Percentiles rank a stretch among this genome's conserved stretches.
phyloP scores from a whole-genome alignment of 108 stramenopile species.

The Chaetoceros tenuissimus region DNA sequence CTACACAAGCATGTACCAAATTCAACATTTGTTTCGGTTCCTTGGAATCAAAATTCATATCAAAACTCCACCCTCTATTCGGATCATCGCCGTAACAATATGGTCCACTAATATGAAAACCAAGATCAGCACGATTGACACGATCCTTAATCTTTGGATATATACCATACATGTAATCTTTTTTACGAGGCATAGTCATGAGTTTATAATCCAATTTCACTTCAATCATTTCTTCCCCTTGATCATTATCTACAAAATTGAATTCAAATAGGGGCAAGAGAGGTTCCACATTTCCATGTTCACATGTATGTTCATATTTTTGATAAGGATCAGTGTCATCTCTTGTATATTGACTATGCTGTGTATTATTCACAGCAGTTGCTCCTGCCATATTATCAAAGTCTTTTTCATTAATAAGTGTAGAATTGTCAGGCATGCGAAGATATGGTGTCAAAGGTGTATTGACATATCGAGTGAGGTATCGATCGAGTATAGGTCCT shows the following conservation, averaged over 20 bases:
- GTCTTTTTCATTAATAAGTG: background rate
- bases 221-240: background rate
- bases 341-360: background rate
- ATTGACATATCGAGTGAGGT: slow-evolving; percentile 8
- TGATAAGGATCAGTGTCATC: slow-evolving; percentile 13
- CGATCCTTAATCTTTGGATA: slow-evolving; percentile 1
- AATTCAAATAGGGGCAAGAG: slow-evolving; percentile 10
- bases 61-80: slow-evolving; percentile 1
- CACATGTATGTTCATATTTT: slow-evolving; percentile 4
- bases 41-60: slow-evolving; percentile 3
- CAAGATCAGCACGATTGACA: slow-evolving; percentile 1
- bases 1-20: slow-evolving; percentile 8
- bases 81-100: slow-evolving; percentile 9
- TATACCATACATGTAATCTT: background rate
- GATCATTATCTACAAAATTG: background rate
- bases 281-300: slow-evolving; percentile 10
- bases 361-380: slow-evolving; percentile 7
- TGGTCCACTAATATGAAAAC: slow-evolving; percentile 5
- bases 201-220: slow-evolving; percentile 8
- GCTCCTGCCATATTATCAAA: slow-evolving; percentile 8
- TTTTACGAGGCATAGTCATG: slow-evolving; percentile 2
- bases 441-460: slow-evolving; percentile 12
- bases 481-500: slow-evolving; percentile 3
- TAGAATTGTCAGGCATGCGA: slow-evolving; percentile 4
- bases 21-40: background rate